phyloP scores from a whole-genome alignment of 371 early-diverging fungal species.

The Sanchytrium tribonematis region DNA sequence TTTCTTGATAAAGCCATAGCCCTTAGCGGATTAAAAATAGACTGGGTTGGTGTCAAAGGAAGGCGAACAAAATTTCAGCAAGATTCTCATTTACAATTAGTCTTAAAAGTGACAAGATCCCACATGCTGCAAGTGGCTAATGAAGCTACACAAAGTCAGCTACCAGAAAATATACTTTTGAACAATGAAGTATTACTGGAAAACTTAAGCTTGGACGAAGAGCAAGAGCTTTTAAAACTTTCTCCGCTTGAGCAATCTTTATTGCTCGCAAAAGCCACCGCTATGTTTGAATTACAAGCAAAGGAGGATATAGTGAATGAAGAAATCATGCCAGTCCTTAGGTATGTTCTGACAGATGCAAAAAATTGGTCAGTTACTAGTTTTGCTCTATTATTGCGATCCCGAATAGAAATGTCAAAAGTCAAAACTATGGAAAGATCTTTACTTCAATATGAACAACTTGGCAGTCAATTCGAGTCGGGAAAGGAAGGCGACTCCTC shows the following conservation, averaged over 20 bases:
- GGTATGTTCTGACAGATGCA: slow-evolving; percentile 46
- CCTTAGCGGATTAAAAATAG: slow-evolving; percentile 45
- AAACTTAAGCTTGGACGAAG: slow-evolving; percentile 17
- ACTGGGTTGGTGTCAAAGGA: slow-evolving; percentile 59
- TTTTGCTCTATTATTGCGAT: slow-evolving; percentile 58
- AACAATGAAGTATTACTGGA: slow-evolving; percentile 80
- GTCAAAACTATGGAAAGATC: slow-evolving; percentile 68
- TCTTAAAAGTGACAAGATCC: slow-evolving; percentile 48
- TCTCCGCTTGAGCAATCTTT: slow-evolving; percentile 62
- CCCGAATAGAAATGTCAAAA: slow-evolving; percentile 59
- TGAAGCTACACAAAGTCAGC: slow-evolving; percentile 1
- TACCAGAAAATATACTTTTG: slow-evolving; percentile 32
- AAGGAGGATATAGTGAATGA: slow-evolving; percentile 64
- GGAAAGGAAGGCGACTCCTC: slow-evolving; percentile 23
- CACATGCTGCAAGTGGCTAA: slow-evolving; percentile 14
- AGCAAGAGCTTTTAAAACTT: slow-evolving; percentile 12
- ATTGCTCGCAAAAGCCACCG: slow-evolving; percentile 56
- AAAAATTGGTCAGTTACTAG: slow-evolving; percentile 91
- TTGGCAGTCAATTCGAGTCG: slow-evolving; percentile 3
- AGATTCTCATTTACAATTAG: slow-evolving; percentile 55
- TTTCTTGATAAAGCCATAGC: slow-evolving; percentile 33
- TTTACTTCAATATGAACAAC: slow-evolving; percentile 48
- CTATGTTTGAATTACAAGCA: slow-evolving; percentile 74
- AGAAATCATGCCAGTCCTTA: slow-evolving; percentile 68
- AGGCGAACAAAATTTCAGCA: slow-evolving; percentile 71